Evolutionary conservation across 305 asterid genomes (phyloP).

Genomic region (Rubia peregrina): DNA sequence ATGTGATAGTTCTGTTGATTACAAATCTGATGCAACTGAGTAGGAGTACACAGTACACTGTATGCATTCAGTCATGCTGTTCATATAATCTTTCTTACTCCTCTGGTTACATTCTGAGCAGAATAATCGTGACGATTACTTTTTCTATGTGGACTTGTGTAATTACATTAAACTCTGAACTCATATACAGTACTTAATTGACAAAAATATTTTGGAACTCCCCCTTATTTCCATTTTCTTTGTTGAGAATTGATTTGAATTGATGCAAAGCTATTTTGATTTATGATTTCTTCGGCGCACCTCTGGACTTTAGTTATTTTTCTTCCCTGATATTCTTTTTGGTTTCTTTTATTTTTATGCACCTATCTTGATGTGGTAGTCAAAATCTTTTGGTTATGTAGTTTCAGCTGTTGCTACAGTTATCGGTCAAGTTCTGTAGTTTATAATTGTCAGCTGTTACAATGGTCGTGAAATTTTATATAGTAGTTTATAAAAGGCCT

Average conservation of each 20-base stretch:
- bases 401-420: background rate
- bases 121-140: background rate
- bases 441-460: background rate
- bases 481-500: too few relatives aligned
- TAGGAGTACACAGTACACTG: background rate
- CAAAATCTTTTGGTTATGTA: background rate
- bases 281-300: background rate
- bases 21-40: background rate
- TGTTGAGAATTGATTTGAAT: background rate
- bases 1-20: background rate
- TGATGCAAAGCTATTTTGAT: background rate
- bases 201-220: background rate
- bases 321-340: background rate
- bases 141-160: background rate
- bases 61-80: background rate
- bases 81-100: background rate
- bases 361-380: background rate
- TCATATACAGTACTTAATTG: background rate
- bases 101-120: background rate
- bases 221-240: background rate
- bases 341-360: background rate
- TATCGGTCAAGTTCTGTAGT: background rate
- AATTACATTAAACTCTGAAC: background rate
- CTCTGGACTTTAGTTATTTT: background rate
- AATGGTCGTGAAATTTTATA: too few relatives aligned